Evolutionary conservation across 1,139 yeast species (phyloP).

Genomic region (Torulaspora pretoriensis): DNA sequence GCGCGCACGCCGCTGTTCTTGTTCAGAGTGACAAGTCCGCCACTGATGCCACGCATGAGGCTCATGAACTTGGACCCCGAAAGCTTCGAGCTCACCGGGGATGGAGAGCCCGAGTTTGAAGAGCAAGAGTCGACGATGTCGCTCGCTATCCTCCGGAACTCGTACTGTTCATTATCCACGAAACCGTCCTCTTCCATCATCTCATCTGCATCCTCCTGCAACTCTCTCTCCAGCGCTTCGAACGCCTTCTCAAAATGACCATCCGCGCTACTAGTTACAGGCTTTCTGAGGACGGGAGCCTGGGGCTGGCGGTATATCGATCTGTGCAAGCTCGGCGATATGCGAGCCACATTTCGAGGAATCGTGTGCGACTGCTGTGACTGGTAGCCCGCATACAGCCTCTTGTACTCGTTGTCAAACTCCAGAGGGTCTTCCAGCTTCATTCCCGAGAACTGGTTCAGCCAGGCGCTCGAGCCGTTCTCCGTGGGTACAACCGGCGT

Average conservation of each 20-base stretch:
- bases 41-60: conserved; percentile 32
- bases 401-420: conserved; percentile 29
- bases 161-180: conserved; percentile 24
- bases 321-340: conserved; percentile 7
- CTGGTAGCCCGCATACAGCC: conserved; percentile 25
- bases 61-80: conserved; percentile 31
- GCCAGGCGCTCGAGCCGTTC: conserved; percentile 15
- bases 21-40: conserved; percentile 31
- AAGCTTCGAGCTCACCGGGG: conserved; percentile 22
- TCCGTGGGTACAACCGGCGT: conserved; percentile 2
- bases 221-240: conserved; percentile 23
- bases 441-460: conserved; percentile 29
- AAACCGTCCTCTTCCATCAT: neutral
- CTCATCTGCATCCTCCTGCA: conserved; percentile 11
- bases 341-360: conserved; percentile 1
- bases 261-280: neutral
- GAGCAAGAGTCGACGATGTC: conserved; percentile 23
- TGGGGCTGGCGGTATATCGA: conserved; percentile 8
- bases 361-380: conserved; percentile 14
- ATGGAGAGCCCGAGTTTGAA: conserved; percentile 16
- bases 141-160: conserved; percentile 30
- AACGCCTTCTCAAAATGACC: conserved; percentile 17
- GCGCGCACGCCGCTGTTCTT: conserved; percentile 8
- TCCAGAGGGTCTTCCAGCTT: conserved; percentile 30
- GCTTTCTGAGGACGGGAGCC: neutral